Evolutionary conservation across 108 stramenopile species (phyloP).

Genomic region (Stephanodiscus triporus): DNA sequence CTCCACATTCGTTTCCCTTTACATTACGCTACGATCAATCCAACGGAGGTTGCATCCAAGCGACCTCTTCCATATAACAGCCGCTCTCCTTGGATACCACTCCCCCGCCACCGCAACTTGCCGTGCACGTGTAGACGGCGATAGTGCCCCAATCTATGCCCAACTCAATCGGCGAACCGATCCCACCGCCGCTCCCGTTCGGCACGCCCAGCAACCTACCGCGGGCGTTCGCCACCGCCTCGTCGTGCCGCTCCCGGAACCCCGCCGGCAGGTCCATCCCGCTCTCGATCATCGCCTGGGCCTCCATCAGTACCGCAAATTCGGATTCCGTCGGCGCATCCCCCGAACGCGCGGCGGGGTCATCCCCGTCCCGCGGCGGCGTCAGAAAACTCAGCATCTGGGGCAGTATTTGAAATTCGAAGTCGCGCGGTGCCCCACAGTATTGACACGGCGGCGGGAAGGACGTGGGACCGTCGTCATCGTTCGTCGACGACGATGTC

Average conservation of each 20-base stretch:
- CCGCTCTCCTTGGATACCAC: slow-evolving; percentile 36
- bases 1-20: too few relatives aligned
- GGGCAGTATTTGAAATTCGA: slow-evolving; percentile 89
- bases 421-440: slow-evolving; percentile 71
- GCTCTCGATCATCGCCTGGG: slow-evolving; percentile 43
- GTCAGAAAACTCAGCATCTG: too few relatives aligned
- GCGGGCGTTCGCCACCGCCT: slow-evolving; percentile 54
- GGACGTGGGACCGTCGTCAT: neutral
- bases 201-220: slow-evolving; percentile 32
- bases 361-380: neutral
- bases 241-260: slow-evolving; percentile 68
- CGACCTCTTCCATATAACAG: slow-evolving; percentile 79
- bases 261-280: slow-evolving; percentile 64
- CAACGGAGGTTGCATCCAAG: slow-evolving; percentile 83
- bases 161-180: neutral
- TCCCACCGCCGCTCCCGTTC: slow-evolving; percentile 22
- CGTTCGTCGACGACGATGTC: neutral
- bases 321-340: slow-evolving; percentile 45
- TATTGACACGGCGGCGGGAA: slow-evolving; percentile 63
- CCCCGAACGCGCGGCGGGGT: too few relatives aligned
- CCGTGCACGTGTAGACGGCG: slow-evolving; percentile 81
- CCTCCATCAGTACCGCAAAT: slow-evolving; percentile 56
- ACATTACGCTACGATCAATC: too few relatives aligned
- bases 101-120: slow-evolving; percentile 67
- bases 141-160: slow-evolving; percentile 82